Conservation (phyloP, 2,329 filamentous ascomycete species). For the Zymoseptoria brevis region DNA sequence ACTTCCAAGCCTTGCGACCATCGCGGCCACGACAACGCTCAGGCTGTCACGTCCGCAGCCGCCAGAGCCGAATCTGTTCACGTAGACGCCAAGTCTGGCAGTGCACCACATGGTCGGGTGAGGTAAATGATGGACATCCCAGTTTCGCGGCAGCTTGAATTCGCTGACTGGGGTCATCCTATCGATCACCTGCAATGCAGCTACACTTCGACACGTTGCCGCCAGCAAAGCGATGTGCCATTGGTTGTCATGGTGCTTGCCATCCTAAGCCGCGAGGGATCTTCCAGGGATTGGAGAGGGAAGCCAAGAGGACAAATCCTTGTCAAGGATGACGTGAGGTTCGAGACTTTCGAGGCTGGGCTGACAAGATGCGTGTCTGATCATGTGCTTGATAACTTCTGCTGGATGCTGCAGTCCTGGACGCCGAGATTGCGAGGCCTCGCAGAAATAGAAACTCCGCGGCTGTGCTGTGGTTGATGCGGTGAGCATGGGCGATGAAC, state of each 20-base stretch:
- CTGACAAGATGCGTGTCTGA: not conserved
- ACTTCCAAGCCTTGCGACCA: not conserved
- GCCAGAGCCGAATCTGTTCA: not conserved
- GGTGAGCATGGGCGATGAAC: not conserved
- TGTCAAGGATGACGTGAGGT: not conserved
- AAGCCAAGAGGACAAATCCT: not conserved
- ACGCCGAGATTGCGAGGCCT: not conserved
- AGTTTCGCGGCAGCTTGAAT: not conserved
- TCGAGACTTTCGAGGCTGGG: not conserved
- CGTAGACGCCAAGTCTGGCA: not conserved
- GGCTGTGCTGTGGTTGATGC: not conserved
- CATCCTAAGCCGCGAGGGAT: not conserved
- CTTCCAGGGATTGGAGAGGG: not conserved
- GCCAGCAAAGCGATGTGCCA: not conserved
- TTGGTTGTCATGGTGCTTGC: not conserved
- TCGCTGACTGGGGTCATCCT: not conserved
- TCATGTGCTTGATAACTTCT: not conserved
- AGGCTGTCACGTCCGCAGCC: not conserved
- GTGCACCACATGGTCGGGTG: not conserved
- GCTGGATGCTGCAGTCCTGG: not conserved
- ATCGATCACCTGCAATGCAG: not conserved
- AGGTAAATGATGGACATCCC: not conserved
- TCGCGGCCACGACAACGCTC: not conserved
- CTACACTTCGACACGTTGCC: not conserved
- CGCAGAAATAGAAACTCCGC: not conserved